Evolutionary conservation across 148 eudicot genomes (phyloP).

Genomic region (Arctostaphylos glauca): DNA sequence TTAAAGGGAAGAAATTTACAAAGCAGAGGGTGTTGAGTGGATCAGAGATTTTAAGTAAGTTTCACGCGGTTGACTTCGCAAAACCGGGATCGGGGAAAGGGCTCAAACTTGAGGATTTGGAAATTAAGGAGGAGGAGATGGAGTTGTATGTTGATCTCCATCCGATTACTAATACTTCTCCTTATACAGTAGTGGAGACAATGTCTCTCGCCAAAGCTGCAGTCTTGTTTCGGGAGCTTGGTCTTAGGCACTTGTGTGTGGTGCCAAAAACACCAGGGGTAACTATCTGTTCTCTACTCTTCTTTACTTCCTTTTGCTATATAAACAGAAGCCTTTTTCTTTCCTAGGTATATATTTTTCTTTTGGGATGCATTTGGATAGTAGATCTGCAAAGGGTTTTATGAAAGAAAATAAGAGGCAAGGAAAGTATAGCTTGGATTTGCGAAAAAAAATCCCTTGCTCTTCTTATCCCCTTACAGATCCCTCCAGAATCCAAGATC

Average conservation of each 20-base stretch:
- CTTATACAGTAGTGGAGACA: constrained; percentile 72
- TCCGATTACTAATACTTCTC: constrained; percentile 69
- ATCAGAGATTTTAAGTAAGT: constrained; percentile 34
- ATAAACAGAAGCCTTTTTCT: not conserved
- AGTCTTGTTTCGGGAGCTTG: constrained; percentile 60
- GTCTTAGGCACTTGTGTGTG: constrained; percentile 74
- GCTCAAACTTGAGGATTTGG: constrained; percentile 58
- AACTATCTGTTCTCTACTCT: constrained; percentile 10
- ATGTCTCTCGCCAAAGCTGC: constrained; percentile 84
- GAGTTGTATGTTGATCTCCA: constrained; percentile 77
- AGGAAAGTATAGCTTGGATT: not conserved
- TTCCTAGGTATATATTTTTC: not conserved
- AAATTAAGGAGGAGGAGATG: constrained; percentile 53
- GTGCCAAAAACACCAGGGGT: constrained; percentile 76
- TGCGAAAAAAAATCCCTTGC: not conserved
- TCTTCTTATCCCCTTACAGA: not conserved
- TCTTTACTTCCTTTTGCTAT: not conserved
- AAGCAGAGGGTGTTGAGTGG: constrained; percentile 40
- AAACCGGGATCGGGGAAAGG: constrained; percentile 77
- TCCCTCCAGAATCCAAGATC: not conserved
- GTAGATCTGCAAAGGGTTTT: not conserved
- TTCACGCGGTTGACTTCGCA: constrained; percentile 64
- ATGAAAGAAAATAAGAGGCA: not conserved
- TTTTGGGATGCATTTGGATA: not conserved
- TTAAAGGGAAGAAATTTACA: constrained; percentile 54